Conservation (phyloP, 2,329 filamentous ascomycete genomes). For the Talaromyces sp. region DNA sequence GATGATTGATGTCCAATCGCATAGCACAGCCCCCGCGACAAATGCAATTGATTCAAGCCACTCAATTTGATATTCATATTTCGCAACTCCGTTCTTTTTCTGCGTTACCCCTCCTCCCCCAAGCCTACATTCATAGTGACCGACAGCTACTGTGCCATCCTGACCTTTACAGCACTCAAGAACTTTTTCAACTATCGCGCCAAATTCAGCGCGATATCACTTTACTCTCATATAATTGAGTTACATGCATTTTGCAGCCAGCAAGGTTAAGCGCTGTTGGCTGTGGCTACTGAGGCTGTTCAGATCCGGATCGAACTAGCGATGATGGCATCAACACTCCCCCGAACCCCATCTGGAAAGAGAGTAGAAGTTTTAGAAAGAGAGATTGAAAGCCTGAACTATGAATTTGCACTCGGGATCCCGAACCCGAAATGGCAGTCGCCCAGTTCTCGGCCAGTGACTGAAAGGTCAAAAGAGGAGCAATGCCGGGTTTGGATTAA, state of each 20-base stretch:
- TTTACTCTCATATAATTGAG: not conserved
- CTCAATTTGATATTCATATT: not conserved
- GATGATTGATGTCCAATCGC: not conserved
- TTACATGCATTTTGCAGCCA: not conserved
- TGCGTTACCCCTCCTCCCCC: not conserved
- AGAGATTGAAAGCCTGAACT: slow-evolving; percentile 12
- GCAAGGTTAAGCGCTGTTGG: not conserved
- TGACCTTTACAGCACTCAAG: not conserved
- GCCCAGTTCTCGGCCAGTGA: slow-evolving; percentile 3
- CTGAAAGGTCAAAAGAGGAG: slow-evolving; percentile 11
- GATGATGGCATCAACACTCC: not conserved
- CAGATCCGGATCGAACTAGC: not conserved
- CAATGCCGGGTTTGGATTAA: slow-evolving; percentile 10
- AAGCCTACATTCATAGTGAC: not conserved
- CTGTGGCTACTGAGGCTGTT: not conserved
- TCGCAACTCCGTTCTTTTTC: not conserved
- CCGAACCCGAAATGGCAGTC: slow-evolving; percentile 13
- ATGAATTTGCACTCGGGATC: slow-evolving; percentile 10
- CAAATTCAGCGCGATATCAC: not conserved
- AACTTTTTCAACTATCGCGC: not conserved
- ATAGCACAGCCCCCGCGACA: not conserved
- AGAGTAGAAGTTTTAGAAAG: slow-evolving; percentile 5
- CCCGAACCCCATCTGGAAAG: slow-evolving; percentile 11
- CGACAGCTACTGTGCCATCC: not conserved
- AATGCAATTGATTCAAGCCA: not conserved